Base-by-base conservation (phyloP, 768 basidiomycete species). In the Auriscalpium microsporum region DNA sequence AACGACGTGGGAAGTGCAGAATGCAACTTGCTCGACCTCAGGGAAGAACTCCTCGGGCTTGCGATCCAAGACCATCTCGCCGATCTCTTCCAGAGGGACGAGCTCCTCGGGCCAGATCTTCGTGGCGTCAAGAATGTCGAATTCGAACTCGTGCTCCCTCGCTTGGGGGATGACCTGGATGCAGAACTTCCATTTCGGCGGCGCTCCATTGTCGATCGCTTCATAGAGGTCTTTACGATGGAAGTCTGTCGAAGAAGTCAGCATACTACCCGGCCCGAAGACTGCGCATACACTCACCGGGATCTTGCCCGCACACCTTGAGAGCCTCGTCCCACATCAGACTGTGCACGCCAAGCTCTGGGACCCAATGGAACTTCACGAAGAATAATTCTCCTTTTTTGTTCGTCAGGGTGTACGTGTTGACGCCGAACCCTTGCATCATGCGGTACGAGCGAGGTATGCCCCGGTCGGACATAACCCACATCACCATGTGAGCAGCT, bases 361-460 rank as follows among this genome's bases (percentile, higher is more conserved):
- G 82, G 40, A 79, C 80, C 75, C 82, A 88, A 68, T 93, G 89
- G 67, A 92, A 94, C 68, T 94, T 94, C 70, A 94, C 91, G 62
- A 94, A 94, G 53, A 78, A 76, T 1, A 83, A 78, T 63, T 90
- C 77, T 45, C 83, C 83, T 28, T 78, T 65, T 0, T 70, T 73
- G 62, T 90, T 90, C 54, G 87, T 63, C 34, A 94, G 75, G 3
- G 87, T 84, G 68, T 78, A 94, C 0, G 90, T 90, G 69, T 95
- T 92, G 48, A 94, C 89, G 2, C 88, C 86, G 51, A 90, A 88
- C 8, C 86, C 93, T 71, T 92, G 88, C 82, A 94, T 89, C 84
- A 87, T 90, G 53, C 91, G 80, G 68, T 74, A 87, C 6, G 90
- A 91, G 17, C 91, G 83, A 13, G 92, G 93, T 56, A 95, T 83